A percentile compares a stretch with the other conserved stretches of the same genome.
phyloP scores from a whole-genome alignment of 1,139 yeast species.

The Yamadazyma diddensiae region DNA sequence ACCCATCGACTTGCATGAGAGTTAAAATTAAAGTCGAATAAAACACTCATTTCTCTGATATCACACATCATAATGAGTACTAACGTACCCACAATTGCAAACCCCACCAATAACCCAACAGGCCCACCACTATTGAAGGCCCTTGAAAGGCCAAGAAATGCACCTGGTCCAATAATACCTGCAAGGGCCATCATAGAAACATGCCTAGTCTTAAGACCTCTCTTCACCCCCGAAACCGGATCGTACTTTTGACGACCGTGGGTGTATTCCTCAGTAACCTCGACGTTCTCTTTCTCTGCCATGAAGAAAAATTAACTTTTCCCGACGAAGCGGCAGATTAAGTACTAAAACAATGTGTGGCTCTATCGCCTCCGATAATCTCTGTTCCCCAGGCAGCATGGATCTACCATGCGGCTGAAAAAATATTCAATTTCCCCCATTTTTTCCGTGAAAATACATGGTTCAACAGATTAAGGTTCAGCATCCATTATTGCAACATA shows the following conservation, averaged over 20 bases:
- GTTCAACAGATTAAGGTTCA: no score
- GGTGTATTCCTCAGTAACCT: background rate
- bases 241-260: conserved; percentile 11
- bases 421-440: no score
- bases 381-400: no score
- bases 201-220: conserved; percentile 34
- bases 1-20: conserved; percentile 37
- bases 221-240: conserved; percentile 17
- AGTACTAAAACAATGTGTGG: background rate
- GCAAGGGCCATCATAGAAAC: conserved; percentile 74
- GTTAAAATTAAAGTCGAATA: conserved; percentile 34
- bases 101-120: conserved; percentile 60
- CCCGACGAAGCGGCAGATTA: background rate
- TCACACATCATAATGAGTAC: conserved; percentile 20
- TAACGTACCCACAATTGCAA: conserved; percentile 22
- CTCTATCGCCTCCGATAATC: no score
- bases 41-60: conserved; percentile 29
- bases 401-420: no score
- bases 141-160: conserved; percentile 28
- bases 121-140: conserved; percentile 60
- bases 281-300: background rate
- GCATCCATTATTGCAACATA: no score
- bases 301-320: background rate
- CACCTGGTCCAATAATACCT: conserved; percentile 70
- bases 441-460: no score